Evolutionary conservation across 306 rosid species (phyloP).

Genomic region (Dalbergia cochinchinensis): DNA sequence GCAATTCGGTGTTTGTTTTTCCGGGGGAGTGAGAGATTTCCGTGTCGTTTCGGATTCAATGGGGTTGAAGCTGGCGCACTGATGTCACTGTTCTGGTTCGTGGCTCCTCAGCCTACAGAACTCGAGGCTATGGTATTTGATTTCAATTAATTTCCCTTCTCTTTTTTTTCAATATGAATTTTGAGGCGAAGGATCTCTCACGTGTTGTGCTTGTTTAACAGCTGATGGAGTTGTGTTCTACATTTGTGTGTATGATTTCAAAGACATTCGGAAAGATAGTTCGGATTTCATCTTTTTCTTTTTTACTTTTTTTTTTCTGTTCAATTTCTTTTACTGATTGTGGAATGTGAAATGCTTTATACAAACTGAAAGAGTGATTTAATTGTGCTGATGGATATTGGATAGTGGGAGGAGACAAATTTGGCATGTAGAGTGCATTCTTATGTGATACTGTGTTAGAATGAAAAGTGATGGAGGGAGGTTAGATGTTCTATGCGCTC

Average conservation of each 20-base stretch:
- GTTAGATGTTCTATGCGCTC: background rate
- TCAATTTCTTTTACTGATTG: background rate
- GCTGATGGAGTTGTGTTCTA: conserved; percentile 4
- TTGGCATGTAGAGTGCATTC: background rate
- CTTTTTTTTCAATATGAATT: too few relatives aligned
- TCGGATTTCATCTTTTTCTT: conserved; percentile 34
- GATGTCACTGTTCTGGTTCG: conserved; percentile 78
- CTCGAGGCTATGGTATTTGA: conserved; percentile 75
- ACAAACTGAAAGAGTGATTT: too few relatives aligned
- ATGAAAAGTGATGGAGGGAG: background rate
- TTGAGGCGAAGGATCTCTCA: conserved; percentile 15
- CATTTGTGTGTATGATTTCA: conserved; percentile 25
- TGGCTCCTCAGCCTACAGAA: conserved; percentile 73
- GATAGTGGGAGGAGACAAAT: too few relatives aligned
- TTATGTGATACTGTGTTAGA: too few relatives aligned
- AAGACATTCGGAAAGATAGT: conserved; percentile 30
- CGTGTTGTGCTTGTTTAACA: background rate
- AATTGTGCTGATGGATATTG: too few relatives aligned
- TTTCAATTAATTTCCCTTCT: too few relatives aligned
- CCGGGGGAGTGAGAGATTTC: background rate
- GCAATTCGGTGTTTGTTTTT: conserved; percentile 21
- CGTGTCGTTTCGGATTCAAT: conserved; percentile 46
- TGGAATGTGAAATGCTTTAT: background rate
- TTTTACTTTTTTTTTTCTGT: background rate
- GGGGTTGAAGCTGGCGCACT: conserved; percentile 67